Conservation (phyloP, 1,284 basidiomycete species). For the Hymenochaete sp. region DNA sequence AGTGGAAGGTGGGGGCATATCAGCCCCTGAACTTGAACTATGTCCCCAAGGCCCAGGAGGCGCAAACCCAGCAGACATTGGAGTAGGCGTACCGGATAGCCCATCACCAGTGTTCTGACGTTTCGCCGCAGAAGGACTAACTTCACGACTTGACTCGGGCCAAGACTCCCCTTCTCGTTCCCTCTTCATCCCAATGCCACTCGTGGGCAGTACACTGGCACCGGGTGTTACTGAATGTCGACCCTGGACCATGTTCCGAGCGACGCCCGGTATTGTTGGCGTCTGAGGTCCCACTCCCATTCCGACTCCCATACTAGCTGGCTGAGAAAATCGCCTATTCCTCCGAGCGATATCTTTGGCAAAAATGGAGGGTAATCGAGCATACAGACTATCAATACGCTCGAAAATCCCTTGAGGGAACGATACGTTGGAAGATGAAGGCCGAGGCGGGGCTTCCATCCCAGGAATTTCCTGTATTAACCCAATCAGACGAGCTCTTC, state of each 20-base stretch:
- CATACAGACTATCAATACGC: constrained; percentile 53
- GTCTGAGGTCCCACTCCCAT: constrained; percentile 5
- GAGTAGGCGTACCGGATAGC: constrained; percentile 17
- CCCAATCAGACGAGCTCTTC: too few relatives aligned
- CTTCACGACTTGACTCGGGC: too few relatives aligned
- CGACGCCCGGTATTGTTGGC: neutral
- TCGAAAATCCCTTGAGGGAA: constrained; percentile 34
- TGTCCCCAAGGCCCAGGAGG: constrained; percentile 22
- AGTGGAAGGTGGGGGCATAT: constrained; percentile 23
- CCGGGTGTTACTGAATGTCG: constrained; percentile 20
- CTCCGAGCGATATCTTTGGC: constrained; percentile 53
- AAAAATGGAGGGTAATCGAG: constrained; percentile 50
- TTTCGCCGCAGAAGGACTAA: constrained; percentile 38
- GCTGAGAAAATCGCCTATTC: constrained; percentile 26
- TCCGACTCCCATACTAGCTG: neutral
- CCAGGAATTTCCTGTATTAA: constrained; percentile 10
- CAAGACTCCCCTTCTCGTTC: constrained; percentile 38
- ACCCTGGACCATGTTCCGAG: neutral
- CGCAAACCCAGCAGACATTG: constrained; percentile 23
- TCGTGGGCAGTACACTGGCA: constrained; percentile 18
- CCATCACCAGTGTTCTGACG: constrained; percentile 61
- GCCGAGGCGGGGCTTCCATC: constrained; percentile 17
- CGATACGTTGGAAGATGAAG: constrained; percentile 26
- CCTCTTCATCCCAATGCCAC: constrained; percentile 41
- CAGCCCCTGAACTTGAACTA: constrained; percentile 16